Evolutionary conservation across 2,329 filamentous ascomycete species (phyloP), one percentile per base, ranked within the genome.

Genomic region (Arthroderma uncinatum): DNA sequence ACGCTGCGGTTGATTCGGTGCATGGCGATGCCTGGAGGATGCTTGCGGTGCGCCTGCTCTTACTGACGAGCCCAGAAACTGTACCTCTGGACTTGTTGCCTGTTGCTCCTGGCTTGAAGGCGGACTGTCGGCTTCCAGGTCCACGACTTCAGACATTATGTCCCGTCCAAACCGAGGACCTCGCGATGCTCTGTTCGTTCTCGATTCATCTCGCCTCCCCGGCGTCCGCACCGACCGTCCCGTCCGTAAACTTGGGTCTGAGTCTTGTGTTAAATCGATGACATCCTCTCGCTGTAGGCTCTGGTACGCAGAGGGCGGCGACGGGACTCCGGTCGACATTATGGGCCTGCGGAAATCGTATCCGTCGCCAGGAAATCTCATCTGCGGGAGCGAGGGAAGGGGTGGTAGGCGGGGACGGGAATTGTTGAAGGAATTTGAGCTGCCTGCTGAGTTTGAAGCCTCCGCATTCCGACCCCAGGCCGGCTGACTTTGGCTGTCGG

Each of bases 281-380:
- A 76, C 68, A 53, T 73, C 68, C 48, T 67, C 66, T 9, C 58
- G 59, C 10, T 63, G 64, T 16, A 36, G 33, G 16, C 16, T 33
- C 40, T 40, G 12, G 14, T 36, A 54, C 1, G 44, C 34, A 21
- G 63, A 55, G n/a, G 66, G 58, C n/a, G 62, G 58, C 7, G 61
- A 62, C 42, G 57, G 55, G 12, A 59, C 36, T 60, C 74, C 70
- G 53, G 75, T 71, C 2, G 69, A 73, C 68, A 74, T 71, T 14
- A 73, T 67, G 1, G 81, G 81, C 59, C 78, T 72, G 58, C 80
- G 72, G 60, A 73, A 79, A 61, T 83, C 81, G 47, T 75, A 70
- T 2, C 80, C 79, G 69, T 82, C 78, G n/a, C 79, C 76, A 12
- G 71, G 66, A 61, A 68, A 78, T 60, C 74, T 70, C 59, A 65